Base-by-base conservation (phyloP, 2,329 filamentous ascomycete genomes). In the Grosmannia penicillata region DNA sequence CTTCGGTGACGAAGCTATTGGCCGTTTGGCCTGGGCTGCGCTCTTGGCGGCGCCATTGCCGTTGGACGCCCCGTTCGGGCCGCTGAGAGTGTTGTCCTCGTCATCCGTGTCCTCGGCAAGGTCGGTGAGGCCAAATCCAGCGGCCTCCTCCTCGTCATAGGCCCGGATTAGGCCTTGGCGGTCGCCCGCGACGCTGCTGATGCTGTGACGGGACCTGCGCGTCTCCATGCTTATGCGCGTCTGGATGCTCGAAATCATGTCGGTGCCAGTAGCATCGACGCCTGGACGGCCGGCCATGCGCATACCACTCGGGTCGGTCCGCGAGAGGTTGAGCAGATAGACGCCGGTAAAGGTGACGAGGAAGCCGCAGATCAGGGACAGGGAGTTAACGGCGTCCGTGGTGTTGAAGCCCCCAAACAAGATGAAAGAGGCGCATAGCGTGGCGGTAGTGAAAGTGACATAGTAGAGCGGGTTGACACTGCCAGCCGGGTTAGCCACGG, bases 391-490 rank as follows among this genome's bases (percentile, higher is more conserved):
- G 6, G 80, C 71, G 50, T 93, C 84, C 35, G 83, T 84, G 4
- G 89, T 96, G 60, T 96, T 95, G 70, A 96, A 96, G 42, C 89
- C 89, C 50, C 78, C 77, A 65, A 94, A 96, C 37, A 96, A 78
- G 53, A 95, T 93, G 57, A 95, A 96, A 2, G 89, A 95, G 41
- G 89, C 89, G 57, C 83, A 81, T 30, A 96, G 76, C 8, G 89
- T 96, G 44, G 82, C 86, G 1, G 89, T 96, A 3, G 89, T 95
- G 57, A 96, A 96, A 3, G 86, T 94, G 38, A 96, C 89, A 58
- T 96, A 96, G 67, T 96, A 96, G 21, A 95, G 72, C 7, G 87
- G 87, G 55, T 95, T 95, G 40, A 95, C 87, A 54, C 86, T 93
- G 50, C 13, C 31, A 15, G 21, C 8, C 38, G 29, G 48, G 62